Evolutionary conservation across 2,329 filamentous ascomycete genomes (phyloP), one percentile per base, ranked within the genome.

Genomic region (Dryadomyces quercivorus): DNA sequence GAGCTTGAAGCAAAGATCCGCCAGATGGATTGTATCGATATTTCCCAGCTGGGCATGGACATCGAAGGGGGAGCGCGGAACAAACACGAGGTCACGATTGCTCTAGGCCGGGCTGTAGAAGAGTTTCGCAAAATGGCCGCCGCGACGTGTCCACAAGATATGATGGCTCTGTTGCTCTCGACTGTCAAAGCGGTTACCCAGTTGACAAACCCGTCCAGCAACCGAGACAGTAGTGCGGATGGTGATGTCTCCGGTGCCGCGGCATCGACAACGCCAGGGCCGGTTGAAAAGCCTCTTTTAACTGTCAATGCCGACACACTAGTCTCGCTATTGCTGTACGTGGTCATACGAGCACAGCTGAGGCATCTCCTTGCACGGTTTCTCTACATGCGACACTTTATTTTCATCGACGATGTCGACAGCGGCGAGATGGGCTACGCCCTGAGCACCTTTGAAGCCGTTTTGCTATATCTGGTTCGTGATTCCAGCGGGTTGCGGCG

Each of bases 321-420:
- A 31, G 93, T 98, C 2, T 96, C 93, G 0, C 72, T 98, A 56
- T 76, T 98, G 15, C 75, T 98, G 20, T 84, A 95, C 58, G 90
- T 98, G 16, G 87, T 98, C 12, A 97, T 98, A 57, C 81, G 92
- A 59, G 88, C 92, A 12, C 87, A 93, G 57, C 83, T 95, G 26
- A 83, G 87, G 56, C 85, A 96, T 68, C 74, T 98, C 9, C 88
- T 95, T 62, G 90, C 93, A 3, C 81, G 92, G 20, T 72, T 98
- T 49, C 76, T 86, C n/a, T 98, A 97, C 66, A 95, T 97, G 77
- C 86, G 92, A 46, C 89, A 95, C 63, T 98, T 96, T 65, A 93
- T 96, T 61, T 98, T 95, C 68, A 91, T 95, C 51, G 93, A 97
- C 62, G 93, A 98, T 69, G 90, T 98, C 9, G 93, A 98, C 61